These are phyloP conservation scores for Penicillium sp. DNA, from an alignment of 2,329 filamentous ascomycete species.

Conservation along the genomic window DNA sequence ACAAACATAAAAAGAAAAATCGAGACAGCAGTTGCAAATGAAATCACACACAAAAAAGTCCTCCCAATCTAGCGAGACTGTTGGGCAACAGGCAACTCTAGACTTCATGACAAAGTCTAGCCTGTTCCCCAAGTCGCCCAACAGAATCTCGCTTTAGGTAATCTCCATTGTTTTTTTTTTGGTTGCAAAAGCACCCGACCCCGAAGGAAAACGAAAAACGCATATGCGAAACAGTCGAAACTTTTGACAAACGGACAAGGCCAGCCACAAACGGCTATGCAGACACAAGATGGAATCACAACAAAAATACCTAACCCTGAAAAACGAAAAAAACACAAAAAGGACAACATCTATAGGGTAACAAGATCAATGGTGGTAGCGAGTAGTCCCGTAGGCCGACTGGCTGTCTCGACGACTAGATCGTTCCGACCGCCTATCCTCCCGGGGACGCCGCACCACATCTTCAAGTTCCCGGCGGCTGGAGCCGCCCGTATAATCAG, in stretches of 20 bases:
- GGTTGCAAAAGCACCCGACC: slow-evolving; percentile 14
- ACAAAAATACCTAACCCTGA: slow-evolving; percentile 4
- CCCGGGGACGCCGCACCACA: slow-evolving; percentile 23
- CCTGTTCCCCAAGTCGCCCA: neutral
- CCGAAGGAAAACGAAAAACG: neutral
- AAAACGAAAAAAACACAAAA: neutral
- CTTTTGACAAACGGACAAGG: slow-evolving; percentile 14
- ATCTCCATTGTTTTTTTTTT: slow-evolving; percentile 10
- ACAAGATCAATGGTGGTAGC: slow-evolving; percentile 7
- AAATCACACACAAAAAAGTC: slow-evolving; percentile 16
- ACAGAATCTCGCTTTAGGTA: slow-evolving; percentile 1
- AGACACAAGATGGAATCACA: slow-evolving; percentile 6
- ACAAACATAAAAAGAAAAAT: slow-evolving; percentile 6
- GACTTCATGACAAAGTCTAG: neutral
- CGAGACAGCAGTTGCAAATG: slow-evolving; percentile 19
- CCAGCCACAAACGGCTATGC: slow-evolving; percentile 8
- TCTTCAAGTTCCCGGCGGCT: slow-evolving; percentile 29
- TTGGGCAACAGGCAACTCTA: neutral
- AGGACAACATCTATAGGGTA: neutral
- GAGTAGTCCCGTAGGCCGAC: slow-evolving; percentile 28
- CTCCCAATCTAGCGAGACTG: slow-evolving; percentile 12
- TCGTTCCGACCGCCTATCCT: slow-evolving; percentile 32
- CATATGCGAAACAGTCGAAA: slow-evolving; percentile 9
- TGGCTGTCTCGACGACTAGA: slow-evolving; percentile 32
- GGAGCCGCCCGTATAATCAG: slow-evolving; percentile 27